A percentile compares a stretch with the other conserved stretches of the same genome.
Conservation (phyloP, 192 early-diverging fungal genomes). For the Mortierella alpina region DNA sequence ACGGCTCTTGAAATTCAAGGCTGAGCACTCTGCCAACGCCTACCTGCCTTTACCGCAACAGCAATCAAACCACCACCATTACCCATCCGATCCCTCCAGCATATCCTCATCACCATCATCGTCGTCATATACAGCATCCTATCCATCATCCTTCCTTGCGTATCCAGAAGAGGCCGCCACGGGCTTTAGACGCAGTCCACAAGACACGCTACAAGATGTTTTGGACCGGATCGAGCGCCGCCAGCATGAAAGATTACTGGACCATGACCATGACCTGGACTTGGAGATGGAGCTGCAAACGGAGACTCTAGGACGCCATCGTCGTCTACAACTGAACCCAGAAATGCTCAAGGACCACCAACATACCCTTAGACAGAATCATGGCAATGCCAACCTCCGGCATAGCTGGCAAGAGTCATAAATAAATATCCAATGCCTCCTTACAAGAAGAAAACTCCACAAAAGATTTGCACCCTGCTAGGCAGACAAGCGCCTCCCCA, state of each 20-base stretch:
- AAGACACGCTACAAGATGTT: constrained; percentile 1
- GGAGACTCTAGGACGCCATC: neutral
- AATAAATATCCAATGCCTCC: no score
- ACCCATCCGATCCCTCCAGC: neutral
- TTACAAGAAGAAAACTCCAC: neutral
- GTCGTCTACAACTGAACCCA: neutral
- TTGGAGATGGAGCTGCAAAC: neutral
- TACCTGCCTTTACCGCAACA: neutral
- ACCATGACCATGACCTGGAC: neutral
- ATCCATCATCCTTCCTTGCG: neutral
- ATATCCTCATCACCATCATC: neutral
- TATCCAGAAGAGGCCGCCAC: no score
- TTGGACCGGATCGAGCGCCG: constrained; percentile 4
- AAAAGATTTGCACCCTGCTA: no score
- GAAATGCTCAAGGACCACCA: constrained; percentile 11
- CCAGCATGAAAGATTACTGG: neutral
- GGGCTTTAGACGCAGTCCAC: neutral
- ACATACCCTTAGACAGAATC: constrained; percentile 13
- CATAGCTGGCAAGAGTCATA: constrained; percentile 4
- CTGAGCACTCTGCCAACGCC: no score
- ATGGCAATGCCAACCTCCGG: constrained; percentile 30
- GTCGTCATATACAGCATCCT: neutral
- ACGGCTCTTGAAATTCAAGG: no score
- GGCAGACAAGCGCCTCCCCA: no score
- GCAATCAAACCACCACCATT: neutral